Conservation (phyloP, 768 basidiomycete species). For the Mycena haematopus region DNA sequence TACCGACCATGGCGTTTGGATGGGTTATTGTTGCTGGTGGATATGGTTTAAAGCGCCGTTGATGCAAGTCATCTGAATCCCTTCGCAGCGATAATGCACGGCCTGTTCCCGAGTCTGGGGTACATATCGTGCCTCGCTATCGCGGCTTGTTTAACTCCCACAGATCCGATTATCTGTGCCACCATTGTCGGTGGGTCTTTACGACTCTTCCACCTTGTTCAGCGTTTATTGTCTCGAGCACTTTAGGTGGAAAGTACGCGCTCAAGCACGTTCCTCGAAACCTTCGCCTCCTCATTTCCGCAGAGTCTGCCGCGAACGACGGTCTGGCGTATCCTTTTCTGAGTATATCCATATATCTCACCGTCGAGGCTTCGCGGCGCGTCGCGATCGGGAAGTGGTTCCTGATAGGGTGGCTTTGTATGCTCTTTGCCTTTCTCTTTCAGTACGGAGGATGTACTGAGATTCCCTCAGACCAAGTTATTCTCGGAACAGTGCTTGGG, state of each 20-base stretch:
- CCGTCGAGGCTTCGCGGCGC: conserved; percentile 65
- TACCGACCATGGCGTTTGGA: conserved; percentile 86
- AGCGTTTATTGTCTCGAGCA: neutral
- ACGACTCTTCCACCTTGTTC: neutral
- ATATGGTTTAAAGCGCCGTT: conserved; percentile 26
- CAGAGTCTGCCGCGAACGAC: conserved; percentile 95
- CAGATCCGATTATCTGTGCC: conserved; percentile 93
- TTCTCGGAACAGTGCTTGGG: conserved; percentile 76
- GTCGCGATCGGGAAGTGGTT: conserved; percentile 86
- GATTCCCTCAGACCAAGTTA: conserved; percentile 68
- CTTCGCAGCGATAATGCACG: conserved; percentile 63
- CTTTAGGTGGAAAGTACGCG: conserved; percentile 72
- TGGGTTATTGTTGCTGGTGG: conserved; percentile 80
- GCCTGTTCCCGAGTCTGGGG: conserved; percentile 72
- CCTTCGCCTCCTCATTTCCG: conserved; percentile 80
- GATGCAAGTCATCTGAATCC: neutral
- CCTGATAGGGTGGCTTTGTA: conserved; percentile 83
- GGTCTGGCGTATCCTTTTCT: conserved; percentile 96
- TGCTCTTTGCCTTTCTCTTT: conserved; percentile 34
- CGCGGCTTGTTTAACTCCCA: conserved; percentile 90
- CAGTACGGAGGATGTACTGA: neutral
- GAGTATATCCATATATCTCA: conserved; percentile 84
- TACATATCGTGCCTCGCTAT: conserved; percentile 84
- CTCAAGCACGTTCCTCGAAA: conserved; percentile 72
- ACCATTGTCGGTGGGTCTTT: conserved; percentile 67